Conservation (phyloP, 2,329 filamentous ascomycete species). For the Chrysosphaeria jannelii region DNA sequence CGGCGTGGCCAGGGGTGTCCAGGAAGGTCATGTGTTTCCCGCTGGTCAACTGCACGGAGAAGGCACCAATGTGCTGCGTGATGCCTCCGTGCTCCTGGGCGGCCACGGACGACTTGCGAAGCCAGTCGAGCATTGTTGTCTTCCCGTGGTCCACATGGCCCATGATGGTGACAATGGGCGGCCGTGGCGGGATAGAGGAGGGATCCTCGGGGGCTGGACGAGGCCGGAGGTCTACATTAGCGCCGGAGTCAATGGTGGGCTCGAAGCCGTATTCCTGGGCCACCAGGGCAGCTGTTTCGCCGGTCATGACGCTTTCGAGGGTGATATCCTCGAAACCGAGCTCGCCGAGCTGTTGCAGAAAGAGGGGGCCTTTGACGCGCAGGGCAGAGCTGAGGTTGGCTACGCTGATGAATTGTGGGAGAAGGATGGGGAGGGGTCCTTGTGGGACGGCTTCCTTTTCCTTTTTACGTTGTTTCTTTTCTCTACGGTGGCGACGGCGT, state of each 20-base stretch:
- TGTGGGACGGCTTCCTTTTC: constrained; percentile 11
- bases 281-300: constrained; percentile 70
- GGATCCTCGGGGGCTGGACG: constrained; percentile 38
- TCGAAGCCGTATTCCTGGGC: constrained; percentile 84
- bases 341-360: constrained; percentile 45
- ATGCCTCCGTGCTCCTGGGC: constrained; percentile 87
- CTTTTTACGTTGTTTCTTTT: constrained; percentile 13
- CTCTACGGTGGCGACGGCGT: constrained; percentile 12
- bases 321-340: constrained; percentile 73
- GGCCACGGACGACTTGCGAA: constrained; percentile 76
- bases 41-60: constrained; percentile 62
- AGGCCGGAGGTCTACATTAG: constrained; percentile 38
- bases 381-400: constrained; percentile 49
- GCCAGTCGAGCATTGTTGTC: constrained; percentile 78
- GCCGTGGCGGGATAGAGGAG: constrained; percentile 37
- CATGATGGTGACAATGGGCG: constrained; percentile 96
- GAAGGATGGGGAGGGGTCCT: constrained; percentile 27
- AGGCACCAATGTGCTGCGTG: constrained; percentile 94
- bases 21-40: constrained; percentile 88
- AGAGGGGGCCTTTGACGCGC: constrained; percentile 36
- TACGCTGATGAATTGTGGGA: constrained; percentile 86
- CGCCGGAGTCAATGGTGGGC: constrained; percentile 39
- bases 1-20: constrained; percentile 86
- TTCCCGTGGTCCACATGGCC: constrained; percentile 97
- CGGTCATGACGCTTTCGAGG: constrained; percentile 60